Percentiles rank a stretch among this genome's conserved stretches.
phyloP scores from a whole-genome alignment of 2,329 filamentous ascomycete species.

The Xylaria sp. region DNA sequence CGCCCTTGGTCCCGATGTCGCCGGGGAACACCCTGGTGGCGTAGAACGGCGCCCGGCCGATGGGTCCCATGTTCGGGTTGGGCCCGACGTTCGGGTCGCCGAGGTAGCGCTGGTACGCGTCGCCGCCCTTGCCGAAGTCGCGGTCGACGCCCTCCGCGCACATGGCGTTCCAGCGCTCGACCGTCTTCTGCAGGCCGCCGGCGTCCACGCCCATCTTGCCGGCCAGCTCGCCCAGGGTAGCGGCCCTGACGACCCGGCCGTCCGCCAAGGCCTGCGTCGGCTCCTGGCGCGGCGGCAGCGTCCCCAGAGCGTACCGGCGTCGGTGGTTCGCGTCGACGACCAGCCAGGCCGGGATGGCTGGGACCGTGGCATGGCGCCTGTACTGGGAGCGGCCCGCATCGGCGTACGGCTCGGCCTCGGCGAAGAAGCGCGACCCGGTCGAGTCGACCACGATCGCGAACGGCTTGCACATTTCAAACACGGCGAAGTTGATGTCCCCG shows the following conservation, averaged over 20 bases:
- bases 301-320: conserved; percentile 29
- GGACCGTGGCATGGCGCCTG: conserved; percentile 10
- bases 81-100: conserved; percentile 36
- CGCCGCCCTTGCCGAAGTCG: conserved; percentile 40
- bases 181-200: conserved; percentile 26
- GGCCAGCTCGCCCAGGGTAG: conserved; percentile 33
- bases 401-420: conserved; percentile 40
- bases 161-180: conserved; percentile 37
- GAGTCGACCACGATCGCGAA: conserved; percentile 41
- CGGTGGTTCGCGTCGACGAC: conserved; percentile 39
- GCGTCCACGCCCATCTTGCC: conserved; percentile 28
- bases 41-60: conserved; percentile 37
- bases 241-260: conserved; percentile 24
- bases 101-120: conserved; percentile 37
- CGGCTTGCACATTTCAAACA: conserved; percentile 37
- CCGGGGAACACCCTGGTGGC: conserved; percentile 41
- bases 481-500: conserved; percentile 23
- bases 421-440: conserved; percentile 38
- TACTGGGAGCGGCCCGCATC: conserved; percentile 22
- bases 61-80: conserved; percentile 37
- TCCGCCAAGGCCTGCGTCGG: conserved; percentile 24
- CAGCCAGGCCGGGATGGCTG: conserved; percentile 37
- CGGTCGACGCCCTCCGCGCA: conserved; percentile 34
- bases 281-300: conserved; percentile 6
- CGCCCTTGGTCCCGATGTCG: conserved; percentile 43